Evolutionary conservation across 768 basidiomycete genomes (phyloP), one percentile per base, ranked within the genome.

Genomic region (Cystobasidium tubakii): DNA sequence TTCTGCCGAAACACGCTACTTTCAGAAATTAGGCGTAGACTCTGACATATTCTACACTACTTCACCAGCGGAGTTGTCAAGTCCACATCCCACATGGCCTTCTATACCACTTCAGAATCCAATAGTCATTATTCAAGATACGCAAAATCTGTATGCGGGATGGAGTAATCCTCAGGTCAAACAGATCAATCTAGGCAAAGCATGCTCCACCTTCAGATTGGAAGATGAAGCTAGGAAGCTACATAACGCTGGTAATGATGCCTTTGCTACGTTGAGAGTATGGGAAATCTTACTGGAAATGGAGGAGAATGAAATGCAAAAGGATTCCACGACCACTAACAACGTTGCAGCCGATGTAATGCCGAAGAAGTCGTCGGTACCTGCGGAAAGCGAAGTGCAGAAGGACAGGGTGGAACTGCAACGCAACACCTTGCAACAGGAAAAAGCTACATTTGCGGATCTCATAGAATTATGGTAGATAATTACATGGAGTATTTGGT

Each of bases 61-160:
- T 27, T 25, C 54, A 77, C 88, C 69, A 23, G 13, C 54, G 29
- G 55, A 46, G 13, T 43, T 42, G 15, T 31, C 63, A 6, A 31
- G 21, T 13, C 17, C 63, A 36, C 3, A 42, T 7, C 34, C 43
- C 7, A 65, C 2, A 12, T 65, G 63, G 63, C 63, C 63, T 27
- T 27, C 63, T 15, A 15, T 33, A 39, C 57, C 57, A 13, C 57
- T 50, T 7, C 69, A 62, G 13, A 21, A 25, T 36, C 33, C 31
- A 9, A 46, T n/a, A 29, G 60, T 71, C 54, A 33, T 71, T 15
- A 60, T 71, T 34, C 69, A 71, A 60, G 69, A 71, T 44, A 71
- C 69, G 25, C 69, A 71, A 31, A 46, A 62, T 31, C 23, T 71
- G 1, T 71, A 71, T 29, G 53, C 50, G 4, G 69, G 69, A 7